Evolutionary conservation across 1,284 basidiomycete species (phyloP).

Genomic region (Pterula multifida): DNA sequence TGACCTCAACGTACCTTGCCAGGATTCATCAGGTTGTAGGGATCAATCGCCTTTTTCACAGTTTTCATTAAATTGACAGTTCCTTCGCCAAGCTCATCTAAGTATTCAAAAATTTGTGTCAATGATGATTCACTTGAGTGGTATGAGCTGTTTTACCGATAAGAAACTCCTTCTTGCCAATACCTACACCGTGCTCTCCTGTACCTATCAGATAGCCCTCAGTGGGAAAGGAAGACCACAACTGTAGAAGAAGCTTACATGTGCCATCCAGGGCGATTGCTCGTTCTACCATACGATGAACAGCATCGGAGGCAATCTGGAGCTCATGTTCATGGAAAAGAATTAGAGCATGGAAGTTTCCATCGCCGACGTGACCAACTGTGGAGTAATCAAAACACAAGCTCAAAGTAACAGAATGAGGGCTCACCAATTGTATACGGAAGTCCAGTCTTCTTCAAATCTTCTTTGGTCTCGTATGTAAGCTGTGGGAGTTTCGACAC

Average conservation of each 20-base stretch:
- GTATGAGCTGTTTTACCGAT: neutral
- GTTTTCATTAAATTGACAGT: slow-evolving; percentile 75
- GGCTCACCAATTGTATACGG: slow-evolving; percentile 73
- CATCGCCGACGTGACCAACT: slow-evolving; percentile 10
- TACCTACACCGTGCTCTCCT: slow-evolving; percentile 63
- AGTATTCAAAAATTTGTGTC: slow-evolving; percentile 4
- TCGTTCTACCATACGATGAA: slow-evolving; percentile 4
- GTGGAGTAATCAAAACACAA: slow-evolving; percentile 18
- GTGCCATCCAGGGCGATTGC: slow-evolving; percentile 7
- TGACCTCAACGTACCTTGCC: slow-evolving; percentile 44
- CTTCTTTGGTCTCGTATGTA: slow-evolving; percentile 66
- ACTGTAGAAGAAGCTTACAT: slow-evolving; percentile 2
- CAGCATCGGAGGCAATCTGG: slow-evolving; percentile 1
- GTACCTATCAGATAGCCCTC: slow-evolving; percentile 15
- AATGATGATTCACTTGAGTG: neutral
- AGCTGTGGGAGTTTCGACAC: slow-evolving; percentile 60
- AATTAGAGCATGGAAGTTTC: slow-evolving; percentile 52
- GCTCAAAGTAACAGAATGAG: slow-evolving; percentile 36
- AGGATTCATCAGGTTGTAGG: slow-evolving; percentile 69
- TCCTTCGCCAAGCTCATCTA: slow-evolving; percentile 62
- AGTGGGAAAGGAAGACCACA: slow-evolving; percentile 6
- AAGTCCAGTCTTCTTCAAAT: slow-evolving; percentile 51
- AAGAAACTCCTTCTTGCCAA: slow-evolving; percentile 70
- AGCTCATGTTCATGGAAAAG: slow-evolving; percentile 9
- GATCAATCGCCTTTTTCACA: slow-evolving; percentile 68